Base-by-base conservation (phyloP, 805 yeast genomes). In the Alloascoidea africana region DNA sequence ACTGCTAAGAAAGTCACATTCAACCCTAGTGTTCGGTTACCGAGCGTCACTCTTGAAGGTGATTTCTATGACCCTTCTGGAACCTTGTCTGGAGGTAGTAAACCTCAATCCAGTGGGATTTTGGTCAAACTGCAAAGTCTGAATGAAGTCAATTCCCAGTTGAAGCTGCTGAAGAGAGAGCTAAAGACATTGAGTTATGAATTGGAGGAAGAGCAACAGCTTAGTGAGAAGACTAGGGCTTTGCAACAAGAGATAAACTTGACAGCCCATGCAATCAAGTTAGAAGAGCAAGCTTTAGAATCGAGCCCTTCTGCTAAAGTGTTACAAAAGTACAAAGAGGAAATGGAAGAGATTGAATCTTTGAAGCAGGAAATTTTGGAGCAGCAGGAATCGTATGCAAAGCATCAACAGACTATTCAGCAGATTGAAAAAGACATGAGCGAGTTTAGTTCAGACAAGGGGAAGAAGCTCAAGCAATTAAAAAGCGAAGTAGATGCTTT, bases 21-120 rank as follows among this genome's bases (percentile, higher is more conserved):
- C 53, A 76, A 87, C 53, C 91, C 89, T 0, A 68, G 73, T 39
- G 75, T 89, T 13, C 67, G 84, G 44, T 66, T 87, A 0, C 75
- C 86, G 48, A 77, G 93, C 18, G 85, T 93, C 13, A 91, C 99
- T 0, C 54, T 82, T 23, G 87, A 86, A 38, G 99, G 98, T 37
- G 98, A 91, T 54, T 70, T 79, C 6, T 91, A 87, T 57, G 98
- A 91, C 52, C 98, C 98, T 0, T 85, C 80, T 46, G 99, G 99
- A 13, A 83, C 94, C 4, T 62, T 91, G 17, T 82, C 96, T 1
- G 99, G 99, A 36, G 97, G 97, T n/a, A 76, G 93, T 15, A 67
- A 89, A 46, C 44, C 46, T 17, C 74, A 66, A 44, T 62, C 63
- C 36, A 60, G 70, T 13, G 65, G 72, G 1, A 55, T 80, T 2